These are phyloP conservation scores for Grosmannia serpens DNA, from an alignment of 2,329 filamentous ascomycete species.

Conservation along the genomic window DNA sequence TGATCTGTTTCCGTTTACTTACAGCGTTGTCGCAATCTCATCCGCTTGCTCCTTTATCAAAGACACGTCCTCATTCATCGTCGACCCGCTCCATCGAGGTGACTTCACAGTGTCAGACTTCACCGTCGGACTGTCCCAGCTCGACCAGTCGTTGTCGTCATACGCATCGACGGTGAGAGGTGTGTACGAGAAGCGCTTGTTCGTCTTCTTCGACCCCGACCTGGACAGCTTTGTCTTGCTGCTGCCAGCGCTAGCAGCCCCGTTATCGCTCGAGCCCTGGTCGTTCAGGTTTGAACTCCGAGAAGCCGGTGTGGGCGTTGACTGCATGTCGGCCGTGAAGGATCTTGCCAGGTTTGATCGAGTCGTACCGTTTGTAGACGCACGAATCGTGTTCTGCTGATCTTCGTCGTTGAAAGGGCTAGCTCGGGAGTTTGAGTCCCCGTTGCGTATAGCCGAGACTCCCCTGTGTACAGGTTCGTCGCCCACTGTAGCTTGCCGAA, in stretches of 20 bases:
- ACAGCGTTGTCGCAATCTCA: conserved; percentile 35
- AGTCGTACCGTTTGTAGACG: conserved; percentile 21
- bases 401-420: conserved; percentile 9
- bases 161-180: conserved; percentile 44
- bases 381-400: conserved; percentile 34
- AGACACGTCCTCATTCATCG: conserved; percentile 35
- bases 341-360: conserved; percentile 31
- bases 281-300: not conserved
- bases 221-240: not conserved
- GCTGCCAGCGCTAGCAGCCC: not conserved
- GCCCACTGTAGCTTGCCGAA: conserved; percentile 88
- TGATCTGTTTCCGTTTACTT: conserved; percentile 19
- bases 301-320: conserved; percentile 15
- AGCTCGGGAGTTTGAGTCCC: conserved; percentile 20
- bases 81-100: conserved; percentile 54
- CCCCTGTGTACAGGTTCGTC: conserved; percentile 67
- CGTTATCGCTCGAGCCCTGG: not conserved
- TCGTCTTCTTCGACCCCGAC: conserved; percentile 25
- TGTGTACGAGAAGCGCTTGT: conserved; percentile 50
- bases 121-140: conserved; percentile 45
- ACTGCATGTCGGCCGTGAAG: conserved; percentile 21
- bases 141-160: conserved; percentile 53
- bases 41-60: conserved; percentile 34
- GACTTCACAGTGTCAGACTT: conserved; percentile 24
- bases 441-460: conserved; percentile 17